A percentile compares a stretch with the other conserved stretches of the same genome.
Evolutionary conservation across 805 yeast genomes (phyloP).

Genomic region (Zygosaccharomyces gambellarensis): DNA sequence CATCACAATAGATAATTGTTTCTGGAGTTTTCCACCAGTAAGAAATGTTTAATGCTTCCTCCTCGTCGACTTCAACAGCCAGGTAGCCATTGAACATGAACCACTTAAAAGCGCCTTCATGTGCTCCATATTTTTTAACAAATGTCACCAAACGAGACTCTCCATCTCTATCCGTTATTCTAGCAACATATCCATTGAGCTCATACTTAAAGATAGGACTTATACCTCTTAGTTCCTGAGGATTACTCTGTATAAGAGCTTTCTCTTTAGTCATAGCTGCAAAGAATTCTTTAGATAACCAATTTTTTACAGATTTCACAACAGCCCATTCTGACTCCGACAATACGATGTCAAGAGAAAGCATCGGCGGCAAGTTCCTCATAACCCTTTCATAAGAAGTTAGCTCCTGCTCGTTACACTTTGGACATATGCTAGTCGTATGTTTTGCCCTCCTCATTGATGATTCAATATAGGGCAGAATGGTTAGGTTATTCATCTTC

Average conservation of each 20-base stretch:
- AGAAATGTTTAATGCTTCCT: conserved; percentile 70
- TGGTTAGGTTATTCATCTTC: conserved; percentile 35
- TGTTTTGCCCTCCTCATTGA: conserved; percentile 51
- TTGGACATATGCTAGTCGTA: conserved; percentile 49
- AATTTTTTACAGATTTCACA: conserved; percentile 46
- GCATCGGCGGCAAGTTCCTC: conserved; percentile 56
- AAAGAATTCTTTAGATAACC: conserved; percentile 63
- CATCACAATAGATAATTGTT: conserved; percentile 57
- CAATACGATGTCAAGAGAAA: conserved; percentile 57
- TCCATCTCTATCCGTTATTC: conserved; percentile 51
- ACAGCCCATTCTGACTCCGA: conserved; percentile 50
- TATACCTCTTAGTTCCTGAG: conserved; percentile 28
- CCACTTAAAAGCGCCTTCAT: conserved; percentile 48
- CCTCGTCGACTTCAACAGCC: conserved; percentile 67
- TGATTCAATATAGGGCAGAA: conserved; percentile 57
- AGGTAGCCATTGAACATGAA: conserved; percentile 85
- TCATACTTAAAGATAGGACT: conserved; percentile 47
- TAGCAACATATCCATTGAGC: conserved; percentile 65
- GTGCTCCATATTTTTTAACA: conserved; percentile 41
- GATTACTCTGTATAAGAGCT: conserved; percentile 34
- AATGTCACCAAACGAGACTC: conserved; percentile 57
- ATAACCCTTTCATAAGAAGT: conserved; percentile 51
- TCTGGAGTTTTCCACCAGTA: conserved; percentile 84
- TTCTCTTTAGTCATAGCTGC: conserved; percentile 39
- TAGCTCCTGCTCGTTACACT: conserved; percentile 47